Evolutionary conservation across 305 asterid species (phyloP).

Genomic region (Fraxinus baroniana): DNA sequence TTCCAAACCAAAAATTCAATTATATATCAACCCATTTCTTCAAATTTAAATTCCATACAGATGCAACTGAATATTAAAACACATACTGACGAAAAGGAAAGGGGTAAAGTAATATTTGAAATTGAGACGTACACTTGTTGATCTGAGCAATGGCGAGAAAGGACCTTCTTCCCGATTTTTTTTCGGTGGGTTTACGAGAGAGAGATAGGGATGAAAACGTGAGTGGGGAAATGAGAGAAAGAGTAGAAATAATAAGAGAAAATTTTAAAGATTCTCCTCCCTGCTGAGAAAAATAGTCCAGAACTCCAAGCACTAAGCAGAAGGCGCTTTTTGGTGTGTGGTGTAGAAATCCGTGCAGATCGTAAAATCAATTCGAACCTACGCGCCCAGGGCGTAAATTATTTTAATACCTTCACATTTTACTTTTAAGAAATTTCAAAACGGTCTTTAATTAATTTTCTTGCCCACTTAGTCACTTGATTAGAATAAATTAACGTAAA

Average conservation of each 20-base stretch:
- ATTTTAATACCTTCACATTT: neutral
- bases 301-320: neutral
- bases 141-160: constrained; percentile 73
- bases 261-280: neutral
- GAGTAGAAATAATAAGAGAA: neutral
- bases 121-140: constrained; percentile 57
- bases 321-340: neutral
- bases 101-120: constrained; percentile 2
- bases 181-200: neutral
- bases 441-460: neutral
- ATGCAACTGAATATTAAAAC: neutral
- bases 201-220: neutral
- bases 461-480: neutral
- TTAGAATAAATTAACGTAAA: neutral
- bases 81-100: neutral
- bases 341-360: neutral
- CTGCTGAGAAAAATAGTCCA: neutral
- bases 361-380: neutral
- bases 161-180: neutral
- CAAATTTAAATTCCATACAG: neutral
- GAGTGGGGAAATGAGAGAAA: neutral
- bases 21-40: constrained; percentile 10
- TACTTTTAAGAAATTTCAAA: neutral
- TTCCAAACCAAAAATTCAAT: neutral
- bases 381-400: neutral